Evolutionary conservation across 495 filamentous ascomycete genomes (phyloP).

Genomic region (Platismatia glauca): DNA sequence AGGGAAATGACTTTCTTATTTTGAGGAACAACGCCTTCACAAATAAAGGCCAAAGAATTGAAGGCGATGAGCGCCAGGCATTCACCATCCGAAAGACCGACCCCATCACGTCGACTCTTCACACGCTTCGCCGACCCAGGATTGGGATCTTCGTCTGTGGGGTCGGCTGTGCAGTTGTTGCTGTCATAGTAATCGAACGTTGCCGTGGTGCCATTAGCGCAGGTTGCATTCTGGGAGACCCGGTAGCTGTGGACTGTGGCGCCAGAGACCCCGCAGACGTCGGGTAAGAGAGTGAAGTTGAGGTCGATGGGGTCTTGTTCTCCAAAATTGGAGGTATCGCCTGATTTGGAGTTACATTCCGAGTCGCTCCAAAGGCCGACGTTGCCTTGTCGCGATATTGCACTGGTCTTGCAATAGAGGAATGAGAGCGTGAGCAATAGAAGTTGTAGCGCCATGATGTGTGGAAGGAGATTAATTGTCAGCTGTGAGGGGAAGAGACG

Average conservation of each 20-base stretch:
- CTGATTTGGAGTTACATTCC: slow-evolving; percentile 6
- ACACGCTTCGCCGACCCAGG: not conserved
- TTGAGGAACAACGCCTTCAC: slow-evolving; percentile 3
- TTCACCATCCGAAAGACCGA: not conserved
- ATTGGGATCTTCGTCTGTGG: slow-evolving; percentile 10
- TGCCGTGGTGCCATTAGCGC: slow-evolving; percentile 9
- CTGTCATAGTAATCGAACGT: not conserved
- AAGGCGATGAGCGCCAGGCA: slow-evolving; percentile 10
- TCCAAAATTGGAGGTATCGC: slow-evolving; percentile 5
- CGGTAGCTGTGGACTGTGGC: slow-evolving; percentile 8
- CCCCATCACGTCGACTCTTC: not conserved
- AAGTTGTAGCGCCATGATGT: not conserved
- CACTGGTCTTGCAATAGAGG: not conserved
- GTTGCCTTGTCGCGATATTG: not conserved
- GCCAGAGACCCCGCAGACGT: slow-evolving; percentile 7
- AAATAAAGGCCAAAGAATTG: slow-evolving; percentile 11
- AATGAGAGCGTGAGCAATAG: not conserved
- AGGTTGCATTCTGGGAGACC: slow-evolving; percentile 1
- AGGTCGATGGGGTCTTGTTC: slow-evolving; percentile 9
- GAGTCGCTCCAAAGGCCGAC: slow-evolving; percentile 8
- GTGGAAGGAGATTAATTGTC: not conserved
- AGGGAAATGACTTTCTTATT: not conserved
- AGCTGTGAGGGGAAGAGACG: not conserved
- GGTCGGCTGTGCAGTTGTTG: slow-evolving; percentile 8
- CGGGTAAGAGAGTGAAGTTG: slow-evolving; percentile 1